Conservation (phyloP, 176 grass and related monocot species). For the Cenchrus purpureus region DNA sequence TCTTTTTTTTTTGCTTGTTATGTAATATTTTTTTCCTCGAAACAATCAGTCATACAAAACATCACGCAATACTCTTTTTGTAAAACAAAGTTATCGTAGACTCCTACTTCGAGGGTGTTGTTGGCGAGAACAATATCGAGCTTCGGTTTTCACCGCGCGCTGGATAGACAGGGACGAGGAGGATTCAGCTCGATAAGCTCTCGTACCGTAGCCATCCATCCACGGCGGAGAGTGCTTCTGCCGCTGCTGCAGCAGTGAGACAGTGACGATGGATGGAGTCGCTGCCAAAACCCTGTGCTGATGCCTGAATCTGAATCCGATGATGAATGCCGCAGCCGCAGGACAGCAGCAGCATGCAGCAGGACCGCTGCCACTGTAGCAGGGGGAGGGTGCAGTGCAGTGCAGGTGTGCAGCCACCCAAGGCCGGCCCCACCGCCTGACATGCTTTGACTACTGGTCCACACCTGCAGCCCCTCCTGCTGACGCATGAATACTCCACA, state of each 20-base stretch:
- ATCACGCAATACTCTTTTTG: too few species aligned
- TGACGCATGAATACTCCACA: neutral
- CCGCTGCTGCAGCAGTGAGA: neutral
- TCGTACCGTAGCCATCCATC: too few species aligned
- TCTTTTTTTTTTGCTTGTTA: too few species aligned
- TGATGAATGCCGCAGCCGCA: neutral
- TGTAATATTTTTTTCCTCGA: too few species aligned
- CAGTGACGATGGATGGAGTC: neutral
- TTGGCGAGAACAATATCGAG: too few species aligned
- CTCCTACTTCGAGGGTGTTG: too few species aligned
- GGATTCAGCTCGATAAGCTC: too few species aligned
- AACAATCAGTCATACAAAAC: too few species aligned
- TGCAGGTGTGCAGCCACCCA: neutral
- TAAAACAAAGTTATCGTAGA: too few species aligned
- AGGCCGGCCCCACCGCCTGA: neutral
- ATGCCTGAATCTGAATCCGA: constrained; percentile 13
- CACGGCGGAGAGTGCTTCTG: neutral
- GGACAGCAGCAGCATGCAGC: neutral
- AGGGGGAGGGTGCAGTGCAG: neutral
- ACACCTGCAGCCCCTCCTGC: too few species aligned
- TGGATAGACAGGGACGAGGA: too few species aligned
- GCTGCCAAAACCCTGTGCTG: neutral
- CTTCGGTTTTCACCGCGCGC: too few species aligned
- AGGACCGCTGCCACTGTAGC: neutral
- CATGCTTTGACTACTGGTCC: neutral